phyloP scores from a whole-genome alignment of 148 eudicot species.

The Nepenthes gracilis region DNA sequence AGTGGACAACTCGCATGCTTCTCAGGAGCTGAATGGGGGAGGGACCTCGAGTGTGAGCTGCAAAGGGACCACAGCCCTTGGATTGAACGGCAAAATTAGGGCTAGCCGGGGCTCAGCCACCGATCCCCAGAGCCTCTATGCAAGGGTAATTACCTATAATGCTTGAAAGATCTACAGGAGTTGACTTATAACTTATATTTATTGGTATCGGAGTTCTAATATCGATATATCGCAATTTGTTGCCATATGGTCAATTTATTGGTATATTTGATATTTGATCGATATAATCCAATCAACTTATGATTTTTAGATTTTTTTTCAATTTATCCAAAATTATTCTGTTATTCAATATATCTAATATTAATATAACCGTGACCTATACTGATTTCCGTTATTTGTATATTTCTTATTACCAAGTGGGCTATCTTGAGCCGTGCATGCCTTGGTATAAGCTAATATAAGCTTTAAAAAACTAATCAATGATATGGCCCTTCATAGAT shows the following conservation, averaged over 20 bases:
- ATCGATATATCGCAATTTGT: too few relatives aligned
- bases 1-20: conserved; percentile 36
- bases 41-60: conserved; percentile 17
- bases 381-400: too few relatives aligned
- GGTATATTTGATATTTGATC: too few relatives aligned
- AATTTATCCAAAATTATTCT: not conserved
- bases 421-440: too few relatives aligned
- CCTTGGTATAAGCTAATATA: too few relatives aligned
- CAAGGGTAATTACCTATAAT: conserved; percentile 39
- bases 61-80: conserved; percentile 15
- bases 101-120: conserved; percentile 73
- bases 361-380: too few relatives aligned
- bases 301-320: not conserved
- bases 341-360: too few relatives aligned
- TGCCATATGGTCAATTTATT: too few relatives aligned
- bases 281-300: not conserved
- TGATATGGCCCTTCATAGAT: too few relatives aligned
- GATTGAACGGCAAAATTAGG: conserved; percentile 35
- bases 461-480: too few relatives aligned
- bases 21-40: conserved; percentile 22
- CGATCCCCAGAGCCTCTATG: conserved; percentile 91
- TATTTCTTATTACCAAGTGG: too few relatives aligned
- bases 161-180: not conserved
- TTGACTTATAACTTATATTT: not conserved
- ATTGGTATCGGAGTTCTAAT: too few relatives aligned